Conservation (phyloP, 2,329 filamentous ascomycete species). For the Stachybotrys elegans region DNA sequence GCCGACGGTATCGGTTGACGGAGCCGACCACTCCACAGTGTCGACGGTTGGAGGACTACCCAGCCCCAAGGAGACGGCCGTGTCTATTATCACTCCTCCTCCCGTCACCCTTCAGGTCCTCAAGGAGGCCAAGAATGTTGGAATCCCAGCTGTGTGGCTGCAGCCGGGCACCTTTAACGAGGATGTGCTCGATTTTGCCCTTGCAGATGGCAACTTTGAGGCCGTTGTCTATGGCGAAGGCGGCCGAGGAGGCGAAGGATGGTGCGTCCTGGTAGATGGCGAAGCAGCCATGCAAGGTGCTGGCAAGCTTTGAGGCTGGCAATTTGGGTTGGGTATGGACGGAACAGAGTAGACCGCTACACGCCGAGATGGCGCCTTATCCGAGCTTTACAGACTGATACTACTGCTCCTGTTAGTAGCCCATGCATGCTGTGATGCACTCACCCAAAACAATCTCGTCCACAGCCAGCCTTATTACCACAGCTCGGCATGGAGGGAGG, state of each 20-base stretch:
- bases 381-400: no score
- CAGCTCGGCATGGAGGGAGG: no score
- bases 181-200: slow-evolving; percentile 65
- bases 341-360: no score
- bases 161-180: slow-evolving; percentile 88
- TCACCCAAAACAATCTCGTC: no score
- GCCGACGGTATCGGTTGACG: slow-evolving; percentile 56
- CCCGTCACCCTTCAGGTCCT: slow-evolving; percentile 68
- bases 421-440: no score
- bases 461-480: no score
- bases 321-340: no score
- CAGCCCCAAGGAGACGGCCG: slow-evolving; percentile 62
- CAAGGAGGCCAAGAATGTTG: slow-evolving; percentile 68
- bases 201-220: slow-evolving; percentile 55
- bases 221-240: slow-evolving; percentile 64
- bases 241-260: slow-evolving; percentile 65
- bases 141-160: slow-evolving; percentile 75
- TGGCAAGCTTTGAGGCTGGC: slow-evolving; percentile 46
- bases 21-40: slow-evolving; percentile 57
- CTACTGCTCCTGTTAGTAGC: no score
- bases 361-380: no score
- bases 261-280: slow-evolving; percentile 85
- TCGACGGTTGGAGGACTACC: slow-evolving; percentile 61
- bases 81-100: slow-evolving; percentile 87
- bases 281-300: slow-evolving; percentile 56